Evolutionary conservation across 108 stramenopile species (phyloP).

Genomic region (Conticribra guillardii): DNA sequence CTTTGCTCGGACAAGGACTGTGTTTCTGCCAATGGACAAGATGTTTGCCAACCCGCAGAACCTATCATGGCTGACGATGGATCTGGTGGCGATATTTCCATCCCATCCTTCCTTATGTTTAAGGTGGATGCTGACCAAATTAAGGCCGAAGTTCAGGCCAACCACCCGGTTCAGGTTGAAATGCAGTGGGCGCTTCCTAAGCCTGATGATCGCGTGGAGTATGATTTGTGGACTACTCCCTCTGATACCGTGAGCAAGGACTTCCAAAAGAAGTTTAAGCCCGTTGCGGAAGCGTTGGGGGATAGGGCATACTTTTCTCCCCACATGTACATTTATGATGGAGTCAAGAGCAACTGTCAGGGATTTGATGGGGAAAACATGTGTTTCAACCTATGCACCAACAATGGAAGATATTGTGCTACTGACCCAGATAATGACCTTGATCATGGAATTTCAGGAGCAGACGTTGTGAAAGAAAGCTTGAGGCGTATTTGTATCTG

Average conservation of each 20-base stretch:
- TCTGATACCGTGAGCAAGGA: slow-evolving; percentile 65
- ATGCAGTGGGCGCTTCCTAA: slow-evolving; percentile 89
- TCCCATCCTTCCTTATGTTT: slow-evolving; percentile 89
- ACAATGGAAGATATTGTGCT: slow-evolving; percentile 94
- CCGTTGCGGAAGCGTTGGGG: slow-evolving; percentile 71
- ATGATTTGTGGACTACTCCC: slow-evolving; percentile 90
- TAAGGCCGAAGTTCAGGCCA: slow-evolving; percentile 61
- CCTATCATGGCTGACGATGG: slow-evolving; percentile 99
- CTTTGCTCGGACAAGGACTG: slow-evolving; percentile 63
- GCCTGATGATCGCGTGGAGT: slow-evolving; percentile 91
- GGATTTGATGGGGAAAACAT: slow-evolving; percentile 61
- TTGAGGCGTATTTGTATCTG: slow-evolving; percentile 92
- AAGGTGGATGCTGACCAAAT: slow-evolving; percentile 84
- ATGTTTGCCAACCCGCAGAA: slow-evolving; percentile 74
- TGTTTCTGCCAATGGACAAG: slow-evolving; percentile 41
- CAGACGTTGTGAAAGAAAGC: slow-evolving; percentile 91
- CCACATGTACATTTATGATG: slow-evolving; percentile 90
- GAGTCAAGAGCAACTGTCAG: slow-evolving; percentile 73
- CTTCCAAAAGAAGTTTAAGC: slow-evolving; percentile 76
- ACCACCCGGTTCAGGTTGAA: slow-evolving; percentile 82
- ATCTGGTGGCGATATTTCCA: slow-evolving; percentile 89
- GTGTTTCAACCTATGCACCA: slow-evolving; percentile 91
- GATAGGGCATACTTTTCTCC: slow-evolving; percentile 87
- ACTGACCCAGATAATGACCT: slow-evolving; percentile 93
- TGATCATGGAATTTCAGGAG: slow-evolving; percentile 84